phyloP scores from a whole-genome alignment of 1,139 yeast species.

The Debaryomyces coudertii region DNA sequence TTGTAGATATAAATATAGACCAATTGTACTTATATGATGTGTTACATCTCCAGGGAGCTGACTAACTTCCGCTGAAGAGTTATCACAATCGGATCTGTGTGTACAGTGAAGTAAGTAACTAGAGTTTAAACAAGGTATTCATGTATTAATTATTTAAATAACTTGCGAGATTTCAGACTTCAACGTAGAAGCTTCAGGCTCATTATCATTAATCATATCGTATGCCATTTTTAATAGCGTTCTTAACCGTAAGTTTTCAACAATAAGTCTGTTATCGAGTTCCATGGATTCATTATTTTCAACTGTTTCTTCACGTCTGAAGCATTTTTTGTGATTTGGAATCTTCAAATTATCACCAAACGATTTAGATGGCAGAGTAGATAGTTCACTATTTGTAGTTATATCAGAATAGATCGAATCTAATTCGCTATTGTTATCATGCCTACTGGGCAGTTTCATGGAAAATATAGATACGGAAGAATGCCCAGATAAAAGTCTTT shows the following conservation, averaged over 20 bases:
- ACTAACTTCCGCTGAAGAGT: no score
- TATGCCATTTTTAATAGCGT: conserved; percentile 31
- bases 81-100: no score
- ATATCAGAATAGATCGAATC: conserved; percentile 38
- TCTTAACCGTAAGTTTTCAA: conserved; percentile 29
- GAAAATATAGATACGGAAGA: conserved; percentile 23
- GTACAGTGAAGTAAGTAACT: no score
- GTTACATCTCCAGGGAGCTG: no score
- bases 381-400: conserved; percentile 22
- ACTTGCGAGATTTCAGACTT: conserved; percentile 17
- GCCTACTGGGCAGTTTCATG: conserved; percentile 20
- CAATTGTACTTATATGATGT: not conserved
- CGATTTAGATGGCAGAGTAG: conserved; percentile 17
- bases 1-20: not conserved
- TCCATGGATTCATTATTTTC: conserved; percentile 8
- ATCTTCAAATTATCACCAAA: conserved; percentile 32
- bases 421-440: conserved; percentile 22
- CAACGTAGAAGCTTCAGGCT: conserved; percentile 13
- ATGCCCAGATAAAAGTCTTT: conserved; percentile 7
- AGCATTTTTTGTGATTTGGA: conserved; percentile 18
- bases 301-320: not conserved
- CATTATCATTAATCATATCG: conserved; percentile 23
- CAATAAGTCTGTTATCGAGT: conserved; percentile 16
- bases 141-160: conserved; percentile 4
- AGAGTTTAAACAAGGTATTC: not conserved